These are phyloP conservation scores for Aspergillus sparsus DNA, from an alignment of 495 filamentous ascomycete species.

Conservation along the genomic window DNA sequence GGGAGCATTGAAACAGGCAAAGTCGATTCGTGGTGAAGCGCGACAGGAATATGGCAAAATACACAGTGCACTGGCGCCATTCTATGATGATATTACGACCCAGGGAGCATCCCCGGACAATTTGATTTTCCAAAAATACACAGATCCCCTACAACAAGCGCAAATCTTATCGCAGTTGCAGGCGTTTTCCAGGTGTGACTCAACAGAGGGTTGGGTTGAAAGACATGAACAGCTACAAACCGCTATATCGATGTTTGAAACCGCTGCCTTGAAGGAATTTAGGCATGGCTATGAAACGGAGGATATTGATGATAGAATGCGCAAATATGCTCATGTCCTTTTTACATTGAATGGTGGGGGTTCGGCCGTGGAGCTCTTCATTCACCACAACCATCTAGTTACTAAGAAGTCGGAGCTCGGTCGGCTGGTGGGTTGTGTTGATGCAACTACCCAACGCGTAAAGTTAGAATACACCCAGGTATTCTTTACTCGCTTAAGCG, in stretches of 20 bases:
- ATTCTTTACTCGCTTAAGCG: slow-evolving; percentile 75
- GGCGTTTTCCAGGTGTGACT: slow-evolving; percentile 78
- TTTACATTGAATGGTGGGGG: slow-evolving; percentile 78
- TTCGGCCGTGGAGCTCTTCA: slow-evolving; percentile 78
- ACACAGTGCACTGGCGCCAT: slow-evolving; percentile 82
- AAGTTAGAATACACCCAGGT: slow-evolving; percentile 73
- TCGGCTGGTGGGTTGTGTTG: slow-evolving; percentile 80
- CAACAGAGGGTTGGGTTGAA: slow-evolving; percentile 67
- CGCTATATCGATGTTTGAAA: slow-evolving; percentile 87
- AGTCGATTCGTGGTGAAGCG: slow-evolving; percentile 82
- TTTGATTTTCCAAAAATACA: slow-evolving; percentile 79
- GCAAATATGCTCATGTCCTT: slow-evolving; percentile 83
- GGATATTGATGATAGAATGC: slow-evolving; percentile 87
- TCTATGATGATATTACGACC: slow-evolving; percentile 78
- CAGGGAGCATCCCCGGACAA: slow-evolving; percentile 77
- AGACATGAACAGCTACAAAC: slow-evolving; percentile 67
- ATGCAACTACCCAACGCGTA: slow-evolving; percentile 57
- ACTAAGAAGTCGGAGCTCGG: slow-evolving; percentile 70
- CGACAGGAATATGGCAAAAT: slow-evolving; percentile 88
- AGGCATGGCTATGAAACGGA: slow-evolving; percentile 86
- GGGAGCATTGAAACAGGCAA: slow-evolving; percentile 63
- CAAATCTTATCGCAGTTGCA: slow-evolving; percentile 79
- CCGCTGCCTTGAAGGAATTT: slow-evolving; percentile 85
- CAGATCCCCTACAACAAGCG: slow-evolving; percentile 86
- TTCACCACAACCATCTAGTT: slow-evolving; percentile 83